Evolutionary conservation across 108 stramenopile genomes (phyloP), one percentile per base, ranked within the genome.

Genomic region (Halocafeteria seosinensis): DNA sequence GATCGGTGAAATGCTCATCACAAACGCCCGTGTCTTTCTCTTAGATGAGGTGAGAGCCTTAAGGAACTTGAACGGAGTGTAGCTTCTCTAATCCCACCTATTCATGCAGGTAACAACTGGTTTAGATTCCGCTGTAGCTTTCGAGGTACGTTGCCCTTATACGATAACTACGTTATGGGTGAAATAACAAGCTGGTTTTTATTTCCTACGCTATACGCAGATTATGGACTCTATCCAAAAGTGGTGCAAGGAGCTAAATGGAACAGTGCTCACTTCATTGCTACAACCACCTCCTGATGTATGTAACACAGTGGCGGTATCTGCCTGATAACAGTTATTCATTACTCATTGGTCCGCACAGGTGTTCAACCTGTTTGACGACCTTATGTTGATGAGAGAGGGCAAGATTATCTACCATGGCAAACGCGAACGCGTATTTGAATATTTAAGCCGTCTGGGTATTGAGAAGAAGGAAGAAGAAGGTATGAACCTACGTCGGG

Each of bases 201-300:
- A n/a, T n/a, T n/a, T n/a, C n/a, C n/a, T n/a, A n/a, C n/a, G n/a
- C n/a, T n/a, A n/a, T n/a, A n/a, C n/a, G n/a, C n/a, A n/a, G 59
- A 86, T 91, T 62, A 68, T 80, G 63, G 66, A 74, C 37, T 35
- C 78, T 32, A 50, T 85, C 23, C 62, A 62, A 13, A 55, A 73
- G 50, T 66, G 63, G 8, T 63, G 73, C 11, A 71, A 78, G 24
- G 34, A 64, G n/a, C 58, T 62, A 34, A 32, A 66, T 9, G 31
- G 35, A 3, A 74, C 85, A 11, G 63, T 60, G 34, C 71, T 90
- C 23, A 70, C 88, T 17, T 76, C 84, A 1, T 81, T 92, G 34
- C 77, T 89, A 4, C 89, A 90, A 62, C 88, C 90, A n/a, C 83
- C 86, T 0, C 91, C 91, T 0, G 91, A 91, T n/a, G n/a, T n/a